A percentile compares a stretch with the other conserved stretches of the same genome.
These are phyloP conservation scores for Chaetomiaceae sp. DNA, from an alignment of 2,329 filamentous ascomycete species.

Conservation along the genomic window DNA sequence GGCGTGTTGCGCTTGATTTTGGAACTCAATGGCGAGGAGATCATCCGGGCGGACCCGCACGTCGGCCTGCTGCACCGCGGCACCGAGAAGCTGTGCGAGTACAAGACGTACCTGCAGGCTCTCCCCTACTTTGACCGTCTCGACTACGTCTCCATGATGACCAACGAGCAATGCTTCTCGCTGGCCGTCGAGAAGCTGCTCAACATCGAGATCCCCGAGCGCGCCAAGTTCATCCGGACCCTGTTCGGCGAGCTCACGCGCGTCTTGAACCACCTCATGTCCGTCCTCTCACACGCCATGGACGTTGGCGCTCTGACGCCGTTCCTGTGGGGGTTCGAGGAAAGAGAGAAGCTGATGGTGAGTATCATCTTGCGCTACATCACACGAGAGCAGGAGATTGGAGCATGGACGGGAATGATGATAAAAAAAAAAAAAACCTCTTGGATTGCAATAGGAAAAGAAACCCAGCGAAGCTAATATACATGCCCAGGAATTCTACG, in stretches of 20 bases:
- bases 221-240: conserved; percentile 95
- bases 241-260: conserved; percentile 94
- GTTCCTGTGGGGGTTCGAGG: conserved; percentile 99
- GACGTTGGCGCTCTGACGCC: conserved; percentile 97
- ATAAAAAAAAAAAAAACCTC: neutral
- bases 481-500: conserved; percentile 84
- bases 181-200: conserved; percentile 96
- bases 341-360: conserved; percentile 99
- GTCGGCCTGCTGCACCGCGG: conserved; percentile 94
- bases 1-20: conserved; percentile 96
- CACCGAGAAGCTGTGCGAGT: conserved; percentile 99
- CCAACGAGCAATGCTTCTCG: conserved; percentile 96
- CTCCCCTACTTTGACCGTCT: conserved; percentile 97
- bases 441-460: neutral
- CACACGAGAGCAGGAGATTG: neutral
- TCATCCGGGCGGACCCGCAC: conserved; percentile 92
- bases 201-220: conserved; percentile 90
- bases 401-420: neutral
- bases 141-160: conserved; percentile 99
- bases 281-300: conserved; percentile 94
- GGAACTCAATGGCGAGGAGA: conserved; percentile 96
- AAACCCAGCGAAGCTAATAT: conserved; percentile 14
- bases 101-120: conserved; percentile 98
- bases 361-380: conserved; percentile 28
- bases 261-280: conserved; percentile 96